Evolutionary conservation across 805 yeast genomes (phyloP).

Genomic region (Sugiyamaella marilandica): DNA sequence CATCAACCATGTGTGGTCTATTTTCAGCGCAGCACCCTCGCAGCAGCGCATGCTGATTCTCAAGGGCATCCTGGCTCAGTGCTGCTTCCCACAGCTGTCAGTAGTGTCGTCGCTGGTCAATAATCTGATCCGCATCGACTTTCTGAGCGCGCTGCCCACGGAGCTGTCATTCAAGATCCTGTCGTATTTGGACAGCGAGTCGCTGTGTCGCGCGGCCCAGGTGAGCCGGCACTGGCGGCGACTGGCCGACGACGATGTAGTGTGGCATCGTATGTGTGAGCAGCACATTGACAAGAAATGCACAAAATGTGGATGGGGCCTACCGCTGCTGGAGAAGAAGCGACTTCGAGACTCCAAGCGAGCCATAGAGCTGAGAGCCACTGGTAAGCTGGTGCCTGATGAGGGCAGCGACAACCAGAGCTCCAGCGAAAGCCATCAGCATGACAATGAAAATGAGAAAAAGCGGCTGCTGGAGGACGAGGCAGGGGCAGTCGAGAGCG

Average conservation of each 20-base stretch:
- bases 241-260: conserved; percentile 92
- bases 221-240: conserved; percentile 83
- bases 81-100: conserved; percentile 95
- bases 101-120: conserved; percentile 75
- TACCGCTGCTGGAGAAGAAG: conserved; percentile 86
- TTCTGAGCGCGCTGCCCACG: conserved; percentile 75
- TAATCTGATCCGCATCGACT: conserved; percentile 79
- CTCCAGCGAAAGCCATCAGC: too few relatives aligned
- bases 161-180: conserved; percentile 81
- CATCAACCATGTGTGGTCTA: conserved; percentile 77
- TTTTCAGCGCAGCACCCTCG: conserved; percentile 68
- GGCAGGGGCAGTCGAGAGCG: not conserved
- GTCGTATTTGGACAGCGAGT: conserved; percentile 85
- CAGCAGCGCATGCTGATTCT: conserved; percentile 69
- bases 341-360: conserved; percentile 32
- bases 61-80: conserved; percentile 78
- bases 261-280: conserved; percentile 98
- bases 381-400: not conserved
- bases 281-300: conserved; percentile 97
- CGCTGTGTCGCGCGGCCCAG: conserved; percentile 91
- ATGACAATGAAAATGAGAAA: not conserved
- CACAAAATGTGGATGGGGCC: conserved; percentile 98
- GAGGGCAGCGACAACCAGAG: not conserved
- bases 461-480: not conserved
- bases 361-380: conserved; percentile 28